phyloP scores from a whole-genome alignment of 805 yeast genomes.

The Barnettozyma pratensis region DNA sequence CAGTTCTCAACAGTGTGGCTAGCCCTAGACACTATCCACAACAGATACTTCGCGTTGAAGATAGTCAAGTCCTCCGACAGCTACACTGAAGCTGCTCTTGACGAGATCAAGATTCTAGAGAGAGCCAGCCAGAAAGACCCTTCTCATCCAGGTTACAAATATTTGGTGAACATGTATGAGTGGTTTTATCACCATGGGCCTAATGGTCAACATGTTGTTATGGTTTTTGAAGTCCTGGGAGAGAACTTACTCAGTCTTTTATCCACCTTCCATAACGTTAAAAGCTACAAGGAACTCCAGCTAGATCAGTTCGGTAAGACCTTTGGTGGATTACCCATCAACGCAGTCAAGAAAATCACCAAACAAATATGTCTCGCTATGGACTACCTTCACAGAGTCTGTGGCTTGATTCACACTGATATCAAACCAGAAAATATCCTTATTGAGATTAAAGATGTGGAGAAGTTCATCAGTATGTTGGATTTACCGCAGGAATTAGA shows the following conservation, averaged over 20 bases:
- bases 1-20: constrained; percentile 72
- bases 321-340: constrained; percentile 50
- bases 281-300: neutral
- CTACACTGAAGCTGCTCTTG: constrained; percentile 60
- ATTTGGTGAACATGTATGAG: constrained; percentile 49
- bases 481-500: constrained; percentile 1
- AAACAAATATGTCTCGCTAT: constrained; percentile 50
- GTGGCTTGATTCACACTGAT: constrained; percentile 71
- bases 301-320: constrained; percentile 29
- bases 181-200: constrained; percentile 55
- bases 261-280: constrained; percentile 31
- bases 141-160: constrained; percentile 45
- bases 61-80: constrained; percentile 50
- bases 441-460: constrained; percentile 50
- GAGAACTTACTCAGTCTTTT: constrained; percentile 51
- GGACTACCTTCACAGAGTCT: constrained; percentile 53
- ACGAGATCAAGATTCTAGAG: constrained; percentile 51
- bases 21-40: constrained; percentile 35
- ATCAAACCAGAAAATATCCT: constrained; percentile 70
- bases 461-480: constrained; percentile 34
- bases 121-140: constrained; percentile 26
- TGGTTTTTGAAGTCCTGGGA: constrained; percentile 63
- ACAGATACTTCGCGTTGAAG: constrained; percentile 55
- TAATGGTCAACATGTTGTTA: constrained; percentile 58
- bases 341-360: constrained; percentile 49